Conservation (phyloP, 805 yeast genomes). For the Pichia nanzhaoensis region DNA sequence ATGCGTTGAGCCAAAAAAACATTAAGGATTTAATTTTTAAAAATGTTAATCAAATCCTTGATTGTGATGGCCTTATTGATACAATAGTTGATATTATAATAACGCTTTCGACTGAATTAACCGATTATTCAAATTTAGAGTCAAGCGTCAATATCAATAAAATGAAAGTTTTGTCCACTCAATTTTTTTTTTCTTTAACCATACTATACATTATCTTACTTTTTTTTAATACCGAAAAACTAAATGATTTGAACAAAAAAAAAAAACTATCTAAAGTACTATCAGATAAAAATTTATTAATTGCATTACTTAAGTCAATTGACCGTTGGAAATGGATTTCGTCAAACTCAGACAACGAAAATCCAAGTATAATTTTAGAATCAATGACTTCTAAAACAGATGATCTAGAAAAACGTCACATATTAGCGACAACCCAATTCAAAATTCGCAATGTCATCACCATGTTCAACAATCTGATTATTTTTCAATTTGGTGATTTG, state of each 20-base stretch:
- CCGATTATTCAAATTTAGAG: constrained; percentile 20
- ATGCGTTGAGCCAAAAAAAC: constrained; percentile 11
- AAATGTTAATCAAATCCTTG: constrained; percentile 21
- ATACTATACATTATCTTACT: constrained; percentile 21
- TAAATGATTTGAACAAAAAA: constrained; percentile 7
- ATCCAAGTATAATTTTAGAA: constrained; percentile 11
- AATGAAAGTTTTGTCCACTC: constrained; percentile 19
- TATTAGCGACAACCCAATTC: constrained; percentile 22
- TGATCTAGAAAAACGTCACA: constrained; percentile 21
- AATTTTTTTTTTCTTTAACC: constrained; percentile 27
- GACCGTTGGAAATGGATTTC: constrained; percentile 63
- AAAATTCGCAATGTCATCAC: constrained; percentile 52
- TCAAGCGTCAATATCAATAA: constrained; percentile 4
- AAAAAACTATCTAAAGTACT: constrained; percentile 10
- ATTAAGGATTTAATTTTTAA: constrained; percentile 21
- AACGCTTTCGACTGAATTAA: constrained; percentile 14
- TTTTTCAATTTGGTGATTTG: constrained; percentile 58
- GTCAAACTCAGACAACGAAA: constrained; percentile 20
- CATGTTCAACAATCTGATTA: constrained; percentile 46
- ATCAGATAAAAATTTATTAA: constrained; percentile 34
- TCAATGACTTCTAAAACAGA: constrained; percentile 9
- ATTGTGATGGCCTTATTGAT: constrained; percentile 10
- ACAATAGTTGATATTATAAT: constrained; percentile 10
- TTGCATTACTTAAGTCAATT: constrained; percentile 40
- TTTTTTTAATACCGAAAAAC: constrained; percentile 11